These are phyloP conservation scores for Quercus dentata DNA, from an alignment of 306 rosid species.

Conservation along the genomic window DNA sequence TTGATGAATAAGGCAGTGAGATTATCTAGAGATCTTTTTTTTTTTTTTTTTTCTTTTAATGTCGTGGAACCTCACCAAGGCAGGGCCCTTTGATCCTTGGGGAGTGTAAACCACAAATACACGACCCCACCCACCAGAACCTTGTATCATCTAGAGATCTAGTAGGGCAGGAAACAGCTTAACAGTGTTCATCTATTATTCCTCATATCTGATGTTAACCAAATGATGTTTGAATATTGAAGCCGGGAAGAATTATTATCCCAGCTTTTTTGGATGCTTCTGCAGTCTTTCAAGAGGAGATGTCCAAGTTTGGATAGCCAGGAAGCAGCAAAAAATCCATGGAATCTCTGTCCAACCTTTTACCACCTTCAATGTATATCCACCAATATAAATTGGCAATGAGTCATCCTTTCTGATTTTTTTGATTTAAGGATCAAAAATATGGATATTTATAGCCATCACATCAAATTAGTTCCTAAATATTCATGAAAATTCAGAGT, in stretches of 20 bases:
- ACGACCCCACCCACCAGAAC: no score
- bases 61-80: no score
- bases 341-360: not conserved
- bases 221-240: not conserved
- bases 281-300: not conserved
- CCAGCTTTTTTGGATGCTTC: not conserved
- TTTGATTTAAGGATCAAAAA: not conserved
- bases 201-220: not conserved
- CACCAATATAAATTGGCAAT: not conserved
- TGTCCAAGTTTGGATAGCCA: not conserved
- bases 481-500: not conserved
- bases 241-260: not conserved
- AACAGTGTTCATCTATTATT: not conserved
- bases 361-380: not conserved
- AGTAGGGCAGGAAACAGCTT: not conserved
- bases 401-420: not conserved
- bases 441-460: not conserved
- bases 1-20: not conserved
- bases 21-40: not conserved
- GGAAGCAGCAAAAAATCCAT: not conserved
- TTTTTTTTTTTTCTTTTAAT: no score
- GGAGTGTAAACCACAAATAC: no score
- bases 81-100: no score
- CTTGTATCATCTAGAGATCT: not conserved
- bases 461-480: not conserved